Evolutionary conservation across 257 asterid genomes (phyloP).

Genomic region (Salvia rosmarinus): DNA sequence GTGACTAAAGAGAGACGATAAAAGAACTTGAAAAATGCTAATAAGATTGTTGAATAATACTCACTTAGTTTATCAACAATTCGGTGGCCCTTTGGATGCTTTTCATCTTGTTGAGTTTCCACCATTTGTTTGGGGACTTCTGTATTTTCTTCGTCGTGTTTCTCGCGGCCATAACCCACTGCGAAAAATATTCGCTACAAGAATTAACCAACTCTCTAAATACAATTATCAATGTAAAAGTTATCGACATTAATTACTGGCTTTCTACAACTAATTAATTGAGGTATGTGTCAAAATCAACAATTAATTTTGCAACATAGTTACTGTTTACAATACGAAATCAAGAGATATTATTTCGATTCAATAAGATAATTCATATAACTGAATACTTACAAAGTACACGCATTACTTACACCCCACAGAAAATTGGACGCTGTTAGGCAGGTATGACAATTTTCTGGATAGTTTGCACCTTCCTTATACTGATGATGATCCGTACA

Average conservation of each 20-base stretch:
- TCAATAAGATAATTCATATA: no score
- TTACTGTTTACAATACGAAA: no score
- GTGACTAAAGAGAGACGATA: no score
- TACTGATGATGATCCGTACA: not conserved
- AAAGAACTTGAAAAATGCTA: no score
- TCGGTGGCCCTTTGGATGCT: not conserved
- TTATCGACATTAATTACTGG: no score
- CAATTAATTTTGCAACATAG: no score
- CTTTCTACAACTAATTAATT: no score
- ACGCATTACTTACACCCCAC: slow-evolving; percentile 1
- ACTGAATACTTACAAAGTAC: slow-evolving; percentile 21
- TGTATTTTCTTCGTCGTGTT: slow-evolving; percentile 5
- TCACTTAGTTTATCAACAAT: not conserved
- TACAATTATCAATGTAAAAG: not conserved
- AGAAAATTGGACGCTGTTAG: not conserved
- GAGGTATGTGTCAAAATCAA: no score
- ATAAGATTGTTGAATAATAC: not conserved
- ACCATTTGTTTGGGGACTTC: not conserved
- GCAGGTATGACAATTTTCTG: slow-evolving; percentile 36
- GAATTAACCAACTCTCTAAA: not conserved
- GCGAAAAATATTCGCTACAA: no score
- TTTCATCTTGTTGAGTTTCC: not conserved
- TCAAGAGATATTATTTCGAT: no score
- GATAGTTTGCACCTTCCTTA: slow-evolving; percentile 12
- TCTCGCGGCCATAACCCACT: slow-evolving; percentile 8